Conservation (phyloP, 2,329 filamentous ascomycete species). For the Torrubiellomyces zombiae region DNA sequence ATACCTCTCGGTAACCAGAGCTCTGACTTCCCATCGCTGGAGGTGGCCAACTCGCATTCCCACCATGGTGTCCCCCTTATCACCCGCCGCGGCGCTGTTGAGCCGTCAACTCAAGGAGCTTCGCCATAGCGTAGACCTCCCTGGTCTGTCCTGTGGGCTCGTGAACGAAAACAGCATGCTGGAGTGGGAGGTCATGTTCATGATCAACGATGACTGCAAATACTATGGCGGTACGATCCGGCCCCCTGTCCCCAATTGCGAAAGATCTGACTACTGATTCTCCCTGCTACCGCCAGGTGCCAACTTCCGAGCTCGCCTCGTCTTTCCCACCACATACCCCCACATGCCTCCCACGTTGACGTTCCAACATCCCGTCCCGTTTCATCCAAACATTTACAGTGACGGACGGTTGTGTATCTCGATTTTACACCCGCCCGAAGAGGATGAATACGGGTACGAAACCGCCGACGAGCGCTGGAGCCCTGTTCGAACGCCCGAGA, state of each 20-base stretch:
- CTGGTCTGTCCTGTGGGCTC: slow-evolving; percentile 84
- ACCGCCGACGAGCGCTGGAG: slow-evolving; percentile 79
- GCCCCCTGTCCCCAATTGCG: slow-evolving; percentile 1
- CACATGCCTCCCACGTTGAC: slow-evolving; percentile 76
- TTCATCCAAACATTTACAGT: slow-evolving; percentile 89
- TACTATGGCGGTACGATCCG: slow-evolving; percentile 64
- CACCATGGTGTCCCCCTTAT: slow-evolving; percentile 24
- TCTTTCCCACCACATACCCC: slow-evolving; percentile 75
- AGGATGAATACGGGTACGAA: slow-evolving; percentile 91
- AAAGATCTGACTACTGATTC: background rate
- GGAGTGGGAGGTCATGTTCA: slow-evolving; percentile 97
- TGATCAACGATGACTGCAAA: slow-evolving; percentile 90
- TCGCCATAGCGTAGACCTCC: slow-evolving; percentile 78
- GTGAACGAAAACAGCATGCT: slow-evolving; percentile 77
- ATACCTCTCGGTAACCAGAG: slow-evolving; percentile 1
- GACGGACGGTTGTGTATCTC: slow-evolving; percentile 87
- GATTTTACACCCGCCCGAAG: slow-evolving; percentile 87
- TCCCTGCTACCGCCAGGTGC: slow-evolving; percentile 42
- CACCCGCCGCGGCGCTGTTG: slow-evolving; percentile 56
- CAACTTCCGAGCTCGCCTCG: slow-evolving; percentile 74
- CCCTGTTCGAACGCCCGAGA: slow-evolving; percentile 88
- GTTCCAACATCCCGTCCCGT: slow-evolving; percentile 68
- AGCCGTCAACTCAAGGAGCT: slow-evolving; percentile 84
- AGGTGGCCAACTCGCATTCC: too few species aligned
- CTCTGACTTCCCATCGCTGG: too few species aligned